A percentile compares a stretch with the other conserved stretches of the same genome.
Conservation (phyloP, 2,329 filamentous ascomycete species). For the Aspergillus sp. region DNA sequence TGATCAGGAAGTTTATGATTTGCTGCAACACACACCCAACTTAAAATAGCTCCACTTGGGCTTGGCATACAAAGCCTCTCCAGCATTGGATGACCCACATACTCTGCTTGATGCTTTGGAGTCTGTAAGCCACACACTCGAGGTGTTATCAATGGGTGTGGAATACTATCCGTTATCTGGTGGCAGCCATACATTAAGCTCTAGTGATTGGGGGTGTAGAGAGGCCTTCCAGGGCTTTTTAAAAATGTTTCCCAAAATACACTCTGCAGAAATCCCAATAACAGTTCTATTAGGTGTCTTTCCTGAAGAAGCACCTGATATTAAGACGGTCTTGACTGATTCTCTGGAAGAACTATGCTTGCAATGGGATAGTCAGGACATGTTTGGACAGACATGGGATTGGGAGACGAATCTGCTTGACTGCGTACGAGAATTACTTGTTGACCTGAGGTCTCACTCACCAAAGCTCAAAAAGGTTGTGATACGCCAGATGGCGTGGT, state of each 20-base stretch:
- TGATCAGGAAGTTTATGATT: neutral
- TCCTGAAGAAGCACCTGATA: neutral
- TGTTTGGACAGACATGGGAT: neutral
- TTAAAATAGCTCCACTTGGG: neutral
- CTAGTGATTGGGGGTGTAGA: neutral
- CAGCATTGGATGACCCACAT: neutral
- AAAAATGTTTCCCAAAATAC: neutral
- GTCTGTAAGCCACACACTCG: neutral
- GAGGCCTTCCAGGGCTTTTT: neutral
- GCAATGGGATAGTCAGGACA: neutral
- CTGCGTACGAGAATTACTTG: neutral
- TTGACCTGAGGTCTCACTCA: neutral
- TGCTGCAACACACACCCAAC: neutral
- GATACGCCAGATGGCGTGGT: neutral
- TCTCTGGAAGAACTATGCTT: neutral
- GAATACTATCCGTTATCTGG: neutral
- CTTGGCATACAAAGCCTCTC: neutral
- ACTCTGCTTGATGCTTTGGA: neutral
- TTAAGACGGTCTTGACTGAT: neutral
- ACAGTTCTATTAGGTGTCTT: neutral
- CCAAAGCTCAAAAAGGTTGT: neutral
- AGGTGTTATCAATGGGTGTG: neutral
- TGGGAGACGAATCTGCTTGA: neutral
- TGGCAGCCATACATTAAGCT: neutral
- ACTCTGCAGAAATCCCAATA: neutral